Evolutionary conservation across 345 rosid genomes (phyloP).

Genomic region (Hibiscus syriacus): DNA sequence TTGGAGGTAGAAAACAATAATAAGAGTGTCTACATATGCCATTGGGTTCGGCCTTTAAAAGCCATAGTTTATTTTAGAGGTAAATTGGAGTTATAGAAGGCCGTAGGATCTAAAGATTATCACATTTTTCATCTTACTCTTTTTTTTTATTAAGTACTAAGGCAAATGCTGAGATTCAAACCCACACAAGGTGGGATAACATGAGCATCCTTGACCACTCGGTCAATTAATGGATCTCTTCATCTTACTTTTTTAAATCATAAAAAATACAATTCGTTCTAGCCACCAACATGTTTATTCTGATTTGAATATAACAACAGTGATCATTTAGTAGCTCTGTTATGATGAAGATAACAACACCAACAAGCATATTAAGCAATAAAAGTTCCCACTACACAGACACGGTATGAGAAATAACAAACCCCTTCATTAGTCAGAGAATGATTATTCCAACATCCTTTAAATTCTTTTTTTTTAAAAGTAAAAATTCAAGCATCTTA

Average conservation of each 20-base stretch:
- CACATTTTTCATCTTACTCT: too few relatives aligned
- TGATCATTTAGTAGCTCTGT: neutral
- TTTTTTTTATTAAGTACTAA: too few relatives aligned
- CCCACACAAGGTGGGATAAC: too few relatives aligned
- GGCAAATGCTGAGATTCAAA: too few relatives aligned
- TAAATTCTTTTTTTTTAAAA: neutral
- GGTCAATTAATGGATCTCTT: too few relatives aligned
- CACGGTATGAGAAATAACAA: neutral
- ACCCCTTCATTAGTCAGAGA: neutral
- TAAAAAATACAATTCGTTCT: neutral
- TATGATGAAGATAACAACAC: neutral
- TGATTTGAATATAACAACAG: neutral
- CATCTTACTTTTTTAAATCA: neutral
- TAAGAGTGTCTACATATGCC: neutral
- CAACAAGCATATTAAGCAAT: neutral
- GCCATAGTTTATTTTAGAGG: neutral
- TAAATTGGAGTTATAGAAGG: neutral
- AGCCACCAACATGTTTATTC: neutral
- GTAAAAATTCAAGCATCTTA: neutral
- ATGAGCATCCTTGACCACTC: too few relatives aligned
- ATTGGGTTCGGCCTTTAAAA: neutral
- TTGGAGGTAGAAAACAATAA: neutral
- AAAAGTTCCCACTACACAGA: neutral
- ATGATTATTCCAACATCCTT: neutral
- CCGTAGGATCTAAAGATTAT: neutral